phyloP scores from a whole-genome alignment of 805 yeast species.

The Suhomyces sp. region DNA sequence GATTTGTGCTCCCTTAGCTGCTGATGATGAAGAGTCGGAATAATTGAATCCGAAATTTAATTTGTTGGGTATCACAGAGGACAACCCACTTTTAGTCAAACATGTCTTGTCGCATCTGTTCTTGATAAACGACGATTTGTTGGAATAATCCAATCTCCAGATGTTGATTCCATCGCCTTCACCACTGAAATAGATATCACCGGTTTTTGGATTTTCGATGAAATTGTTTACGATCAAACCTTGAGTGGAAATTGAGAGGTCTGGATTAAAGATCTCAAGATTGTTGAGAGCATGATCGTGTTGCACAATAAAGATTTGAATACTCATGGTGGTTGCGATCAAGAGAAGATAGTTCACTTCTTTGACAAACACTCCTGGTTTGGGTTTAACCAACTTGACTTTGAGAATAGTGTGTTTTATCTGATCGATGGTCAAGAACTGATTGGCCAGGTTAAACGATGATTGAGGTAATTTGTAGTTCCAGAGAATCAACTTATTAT shows the following conservation, averaged over 20 bases:
- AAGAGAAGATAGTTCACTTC: constrained; percentile 70
- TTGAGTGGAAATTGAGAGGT: constrained; percentile 73
- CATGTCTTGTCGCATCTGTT: constrained; percentile 82
- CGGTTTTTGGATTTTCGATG: constrained; percentile 57
- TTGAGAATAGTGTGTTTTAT: constrained; percentile 73
- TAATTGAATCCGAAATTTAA: constrained; percentile 32
- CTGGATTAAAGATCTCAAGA: constrained; percentile 76
- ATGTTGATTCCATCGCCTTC: constrained; percentile 71
- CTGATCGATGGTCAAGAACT: constrained; percentile 79
- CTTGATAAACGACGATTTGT: constrained; percentile 82
- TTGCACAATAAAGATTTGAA: constrained; percentile 75
- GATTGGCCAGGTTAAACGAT: constrained; percentile 44
- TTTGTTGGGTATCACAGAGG: constrained; percentile 38
- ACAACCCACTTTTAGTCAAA: constrained; percentile 62
- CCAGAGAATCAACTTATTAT: constrained; percentile 83
- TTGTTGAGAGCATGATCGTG: constrained; percentile 43
- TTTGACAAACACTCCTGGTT: constrained; percentile 74
- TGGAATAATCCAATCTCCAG: constrained; percentile 86
- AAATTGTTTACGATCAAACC: constrained; percentile 73
- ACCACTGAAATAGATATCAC: constrained; percentile 85
- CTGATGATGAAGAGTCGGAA: constrained; percentile 14
- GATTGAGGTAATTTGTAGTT: constrained; percentile 61
- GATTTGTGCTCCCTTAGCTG: constrained; percentile 15
- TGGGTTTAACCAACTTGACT: constrained; percentile 79
- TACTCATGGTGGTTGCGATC: constrained; percentile 76